These are phyloP conservation scores for Camellia japonica DNA, from an alignment of 148 eudicot species.

Conservation along the genomic window DNA sequence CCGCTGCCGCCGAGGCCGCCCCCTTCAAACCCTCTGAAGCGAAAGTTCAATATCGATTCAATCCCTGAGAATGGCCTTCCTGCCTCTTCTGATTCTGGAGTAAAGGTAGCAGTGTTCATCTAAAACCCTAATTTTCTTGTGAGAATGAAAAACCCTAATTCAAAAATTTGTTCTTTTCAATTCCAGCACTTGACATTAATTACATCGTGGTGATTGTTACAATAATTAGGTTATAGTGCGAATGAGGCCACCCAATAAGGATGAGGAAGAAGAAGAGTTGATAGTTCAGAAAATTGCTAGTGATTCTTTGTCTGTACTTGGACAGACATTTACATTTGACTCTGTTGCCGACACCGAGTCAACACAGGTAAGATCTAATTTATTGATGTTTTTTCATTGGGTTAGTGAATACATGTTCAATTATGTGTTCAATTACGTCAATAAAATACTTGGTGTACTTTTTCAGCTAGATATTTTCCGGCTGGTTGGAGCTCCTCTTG, in stretches of 20 bases:
- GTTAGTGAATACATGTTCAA: background rate
- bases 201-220: background rate
- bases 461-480: conserved; percentile 81
- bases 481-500: conserved; percentile 91
- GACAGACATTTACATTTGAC: conserved; percentile 82
- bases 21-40: conserved; percentile 40
- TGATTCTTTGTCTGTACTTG: conserved; percentile 72
- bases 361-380: conserved; percentile 65
- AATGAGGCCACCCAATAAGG: conserved; percentile 73
- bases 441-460: background rate
- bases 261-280: conserved; percentile 61
- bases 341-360: conserved; percentile 76
- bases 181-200: background rate
- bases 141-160: background rate
- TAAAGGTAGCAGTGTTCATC: conserved; percentile 52
- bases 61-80: conserved; percentile 30
- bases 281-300: conserved; percentile 66
- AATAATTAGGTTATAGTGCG: conserved; percentile 63
- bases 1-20: conserved; percentile 69
- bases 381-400: background rate
- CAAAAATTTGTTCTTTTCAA: background rate
- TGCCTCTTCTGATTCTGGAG: conserved; percentile 64
- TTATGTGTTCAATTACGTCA: too few species aligned
- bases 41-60: conserved; percentile 50
- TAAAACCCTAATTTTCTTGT: background rate